Conservation (phyloP, 202 grass and related monocot species). For the Zoysia matrella region DNA sequence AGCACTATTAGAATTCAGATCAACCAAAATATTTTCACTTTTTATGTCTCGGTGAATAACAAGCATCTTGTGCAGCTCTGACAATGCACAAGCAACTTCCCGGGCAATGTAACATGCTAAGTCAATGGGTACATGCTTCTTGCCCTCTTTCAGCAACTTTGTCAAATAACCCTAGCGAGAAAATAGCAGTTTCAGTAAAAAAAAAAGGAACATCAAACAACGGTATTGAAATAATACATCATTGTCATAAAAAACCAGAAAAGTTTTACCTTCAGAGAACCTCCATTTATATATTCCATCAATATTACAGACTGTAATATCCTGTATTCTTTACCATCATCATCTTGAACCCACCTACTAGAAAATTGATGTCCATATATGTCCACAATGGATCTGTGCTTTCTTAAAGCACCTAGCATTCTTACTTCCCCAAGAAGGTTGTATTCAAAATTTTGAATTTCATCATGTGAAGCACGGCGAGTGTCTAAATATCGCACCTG, state of each 20-base stretch:
- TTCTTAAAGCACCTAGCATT: conserved; percentile 83
- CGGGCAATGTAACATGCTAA: conserved; percentile 76
- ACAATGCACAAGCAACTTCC: conserved; percentile 80
- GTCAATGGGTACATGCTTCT: conserved; percentile 70
- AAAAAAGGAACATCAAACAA: conserved; percentile 19
- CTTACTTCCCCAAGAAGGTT: conserved; percentile 91
- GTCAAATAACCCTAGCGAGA: conserved; percentile 71
- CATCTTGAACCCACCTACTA: conserved; percentile 78
- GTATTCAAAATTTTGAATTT: conserved; percentile 84
- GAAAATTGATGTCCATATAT: conserved; percentile 96
- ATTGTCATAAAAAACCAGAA: neutral
- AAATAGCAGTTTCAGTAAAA: conserved; percentile 23
- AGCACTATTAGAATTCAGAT: conserved; percentile 59
- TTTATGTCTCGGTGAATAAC: conserved; percentile 98
- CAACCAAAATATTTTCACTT: conserved; percentile 92
- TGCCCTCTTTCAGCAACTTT: conserved; percentile 69
- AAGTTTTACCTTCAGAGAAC: conserved; percentile 85
- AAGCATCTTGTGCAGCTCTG: conserved; percentile 80
- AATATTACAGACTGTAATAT: conserved; percentile 83
- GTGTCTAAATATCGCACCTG: conserved; percentile 79
- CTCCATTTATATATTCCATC: conserved; percentile 95
- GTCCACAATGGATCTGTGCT: conserved; percentile 85
- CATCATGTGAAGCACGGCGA: conserved; percentile 55
- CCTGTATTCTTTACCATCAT: conserved; percentile 70
- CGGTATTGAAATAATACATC: conserved; percentile 9